Percentiles rank a stretch among this genome's conserved stretches.
Conservation (phyloP, 148 eudicot genomes). For the Persicaria tinctoria region DNA sequence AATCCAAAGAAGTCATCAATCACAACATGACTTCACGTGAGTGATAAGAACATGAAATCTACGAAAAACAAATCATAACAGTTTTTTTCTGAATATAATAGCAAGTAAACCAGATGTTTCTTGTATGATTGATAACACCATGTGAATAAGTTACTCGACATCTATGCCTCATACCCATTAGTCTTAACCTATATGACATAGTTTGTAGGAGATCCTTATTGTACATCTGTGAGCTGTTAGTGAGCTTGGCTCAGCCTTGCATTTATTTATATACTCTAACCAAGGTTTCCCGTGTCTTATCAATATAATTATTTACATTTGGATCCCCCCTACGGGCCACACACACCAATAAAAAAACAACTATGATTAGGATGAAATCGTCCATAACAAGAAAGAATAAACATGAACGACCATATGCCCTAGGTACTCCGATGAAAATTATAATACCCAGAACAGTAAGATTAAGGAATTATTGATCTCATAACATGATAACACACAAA, state of each 20-base stretch:
- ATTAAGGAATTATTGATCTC: not conserved
- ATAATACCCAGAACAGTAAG: not conserved
- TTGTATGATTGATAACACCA: too few relatives aligned
- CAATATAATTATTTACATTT: too few relatives aligned
- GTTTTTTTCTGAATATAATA: not conserved
- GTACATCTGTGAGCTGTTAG: too few relatives aligned
- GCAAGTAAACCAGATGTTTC: not conserved
- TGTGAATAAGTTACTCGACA: too few relatives aligned
- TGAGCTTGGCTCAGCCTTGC: too few relatives aligned
- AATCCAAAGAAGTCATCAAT: slow-evolving; percentile 1
- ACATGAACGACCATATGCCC: not conserved
- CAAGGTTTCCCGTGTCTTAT: too few relatives aligned
- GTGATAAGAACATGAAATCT: not conserved
- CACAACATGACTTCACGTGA: not conserved
- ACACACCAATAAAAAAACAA: not conserved
- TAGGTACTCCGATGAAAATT: not conserved
- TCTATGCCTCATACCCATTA: too few relatives aligned
- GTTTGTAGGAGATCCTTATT: too few relatives aligned
- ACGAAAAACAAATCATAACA: not conserved
- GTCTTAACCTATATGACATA: too few relatives aligned
- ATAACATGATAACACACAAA: not conserved
- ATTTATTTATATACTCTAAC: too few relatives aligned
- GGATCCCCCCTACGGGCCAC: too few relatives aligned
- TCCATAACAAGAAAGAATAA: slow-evolving; percentile 7
- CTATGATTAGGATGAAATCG: not conserved